phyloP scores from a whole-genome alignment of 2,329 filamentous ascomycete genomes.

The Sphaerulina vaccinii region DNA sequence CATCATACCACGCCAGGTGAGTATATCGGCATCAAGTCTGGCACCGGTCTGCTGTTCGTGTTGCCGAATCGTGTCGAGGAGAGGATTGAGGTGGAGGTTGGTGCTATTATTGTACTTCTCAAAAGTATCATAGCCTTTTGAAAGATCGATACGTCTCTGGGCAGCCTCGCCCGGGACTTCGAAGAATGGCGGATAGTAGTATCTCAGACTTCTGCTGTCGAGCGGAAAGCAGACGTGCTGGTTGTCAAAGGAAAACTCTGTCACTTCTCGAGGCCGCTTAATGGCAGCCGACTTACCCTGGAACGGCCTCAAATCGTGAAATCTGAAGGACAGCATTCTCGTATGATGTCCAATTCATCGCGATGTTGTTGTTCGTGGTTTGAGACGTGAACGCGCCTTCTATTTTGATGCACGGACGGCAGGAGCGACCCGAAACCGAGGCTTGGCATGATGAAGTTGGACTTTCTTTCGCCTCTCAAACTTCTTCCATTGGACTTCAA shows the following conservation, averaged over 20 bases:
- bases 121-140: constrained; percentile 77
- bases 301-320: constrained; percentile 71
- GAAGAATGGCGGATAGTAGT: constrained; percentile 56
- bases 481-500: neutral
- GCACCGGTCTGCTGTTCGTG: constrained; percentile 63
- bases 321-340: constrained; percentile 51
- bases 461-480: too few species aligned
- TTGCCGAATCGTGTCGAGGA: constrained; percentile 72
- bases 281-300: constrained; percentile 66
- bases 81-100: constrained; percentile 85
- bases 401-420: too few species aligned
- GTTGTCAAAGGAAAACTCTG: constrained; percentile 90
- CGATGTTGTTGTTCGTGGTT: neutral
- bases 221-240: constrained; percentile 68
- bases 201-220: constrained; percentile 68
- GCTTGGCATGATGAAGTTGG: too few species aligned
- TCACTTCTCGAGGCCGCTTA: constrained; percentile 79
- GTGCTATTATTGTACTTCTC: constrained; percentile 71
- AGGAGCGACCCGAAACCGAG: too few species aligned
- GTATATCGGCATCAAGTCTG: constrained; percentile 64
- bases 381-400: neutral
- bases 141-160: constrained; percentile 65
- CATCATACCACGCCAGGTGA: constrained; percentile 98
- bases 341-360: neutral
- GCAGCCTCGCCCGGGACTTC: constrained; percentile 24